A percentile compares a stretch with the other conserved stretches of the same genome.
Evolutionary conservation across 2,329 filamentous ascomycete species (phyloP).

Genomic region (Hypoxylon sp.): DNA sequence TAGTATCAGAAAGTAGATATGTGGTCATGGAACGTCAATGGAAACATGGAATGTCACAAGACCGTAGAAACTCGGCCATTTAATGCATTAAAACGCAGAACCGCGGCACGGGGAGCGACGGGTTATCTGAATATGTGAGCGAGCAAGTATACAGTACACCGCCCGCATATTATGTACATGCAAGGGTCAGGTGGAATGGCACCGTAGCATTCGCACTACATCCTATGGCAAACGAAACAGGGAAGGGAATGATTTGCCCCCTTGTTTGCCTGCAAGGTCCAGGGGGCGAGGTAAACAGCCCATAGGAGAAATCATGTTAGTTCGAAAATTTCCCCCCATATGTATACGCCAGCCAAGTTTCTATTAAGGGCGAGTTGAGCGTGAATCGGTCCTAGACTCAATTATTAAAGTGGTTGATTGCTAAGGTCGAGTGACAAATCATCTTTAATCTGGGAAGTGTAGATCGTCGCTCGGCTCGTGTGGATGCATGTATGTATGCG

Average conservation of each 20-base stretch:
- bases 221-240: slow-evolving; percentile 44
- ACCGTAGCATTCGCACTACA: slow-evolving; percentile 39
- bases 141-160: slow-evolving; percentile 30
- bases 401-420: slow-evolving; percentile 29
- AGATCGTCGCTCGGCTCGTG: slow-evolving; percentile 21
- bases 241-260: slow-evolving; percentile 42
- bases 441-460: slow-evolving; percentile 16
- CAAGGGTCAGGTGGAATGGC: slow-evolving; percentile 41
- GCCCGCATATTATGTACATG: slow-evolving; percentile 35
- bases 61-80: slow-evolving; percentile 47
- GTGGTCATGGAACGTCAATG: slow-evolving; percentile 42
- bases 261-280: slow-evolving; percentile 45
- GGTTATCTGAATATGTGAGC: slow-evolving; percentile 40
- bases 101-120: slow-evolving; percentile 43
- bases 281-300: slow-evolving; percentile 32
- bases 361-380: slow-evolving; percentile 26
- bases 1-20: slow-evolving; percentile 28
- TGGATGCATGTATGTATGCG: slow-evolving; percentile 18
- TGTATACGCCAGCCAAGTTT: slow-evolving; percentile 20
- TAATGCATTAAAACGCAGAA: slow-evolving; percentile 46
- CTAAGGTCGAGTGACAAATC: slow-evolving; percentile 32
- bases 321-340: slow-evolving; percentile 27
- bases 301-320: slow-evolving; percentile 35
- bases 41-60: slow-evolving; percentile 47
- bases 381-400: slow-evolving; percentile 21